These are phyloP conservation scores for Cryphonectria naterciae DNA, from an alignment of 2,329 filamentous ascomycete genomes.

Conservation along the genomic window DNA sequence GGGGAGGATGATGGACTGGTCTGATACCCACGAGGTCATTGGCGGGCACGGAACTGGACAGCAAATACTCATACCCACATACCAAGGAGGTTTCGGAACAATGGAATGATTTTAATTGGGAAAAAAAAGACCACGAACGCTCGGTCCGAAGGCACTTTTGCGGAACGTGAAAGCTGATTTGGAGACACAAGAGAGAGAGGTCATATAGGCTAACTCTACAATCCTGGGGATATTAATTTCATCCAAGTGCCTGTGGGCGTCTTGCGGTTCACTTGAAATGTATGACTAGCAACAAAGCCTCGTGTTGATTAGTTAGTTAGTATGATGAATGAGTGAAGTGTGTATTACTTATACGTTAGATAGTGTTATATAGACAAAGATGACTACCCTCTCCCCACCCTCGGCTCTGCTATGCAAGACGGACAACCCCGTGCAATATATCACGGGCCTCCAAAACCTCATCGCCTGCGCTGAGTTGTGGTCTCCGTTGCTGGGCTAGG, in stretches of 20 bases:
- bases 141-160: not conserved
- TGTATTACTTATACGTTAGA: not conserved
- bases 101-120: not conserved
- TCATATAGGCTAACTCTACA: not conserved
- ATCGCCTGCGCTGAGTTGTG: slow-evolving; percentile 8
- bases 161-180: not conserved
- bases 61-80: slow-evolving; percentile 8
- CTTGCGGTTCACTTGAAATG: not conserved
- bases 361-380: not conserved
- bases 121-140: not conserved
- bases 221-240: not conserved
- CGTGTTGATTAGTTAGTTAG: no score
- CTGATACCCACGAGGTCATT: slow-evolving; percentile 10
- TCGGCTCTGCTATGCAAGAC: no score
- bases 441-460: not conserved
- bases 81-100: not conserved
- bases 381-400: not conserved
- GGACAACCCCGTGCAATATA: not conserved
- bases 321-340: not conserved
- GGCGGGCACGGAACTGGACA: not conserved
- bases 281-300: no score
- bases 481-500: slow-evolving; percentile 58
- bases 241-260: not conserved
- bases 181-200: not conserved
- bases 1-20: not conserved